phyloP scores from a whole-genome alignment of 257 asterid genomes.

The Schizonepeta tenuifolia region DNA sequence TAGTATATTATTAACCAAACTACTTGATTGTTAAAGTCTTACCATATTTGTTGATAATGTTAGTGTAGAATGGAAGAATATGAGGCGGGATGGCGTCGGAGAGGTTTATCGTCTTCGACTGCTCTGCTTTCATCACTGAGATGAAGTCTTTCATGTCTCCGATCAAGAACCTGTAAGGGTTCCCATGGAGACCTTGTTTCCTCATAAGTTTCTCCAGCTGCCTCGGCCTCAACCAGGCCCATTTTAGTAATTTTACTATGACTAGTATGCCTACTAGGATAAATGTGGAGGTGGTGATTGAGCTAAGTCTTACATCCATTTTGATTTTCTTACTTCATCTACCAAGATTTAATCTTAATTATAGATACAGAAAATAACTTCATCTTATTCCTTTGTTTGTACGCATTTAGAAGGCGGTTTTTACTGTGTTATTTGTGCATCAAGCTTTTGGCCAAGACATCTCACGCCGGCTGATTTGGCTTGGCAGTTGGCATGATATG shows the following conservation, averaged over 20 bases:
- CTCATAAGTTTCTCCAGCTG: slow-evolving; percentile 35
- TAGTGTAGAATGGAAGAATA: slow-evolving; percentile 30
- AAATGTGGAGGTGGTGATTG: slow-evolving; percentile 19
- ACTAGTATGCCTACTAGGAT: not conserved
- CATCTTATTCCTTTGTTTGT: too few species aligned
- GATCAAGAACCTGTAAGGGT: slow-evolving; percentile 30
- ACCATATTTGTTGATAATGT: slow-evolving; percentile 29
- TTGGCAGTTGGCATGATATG: too few species aligned
- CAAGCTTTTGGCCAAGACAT: too few species aligned
- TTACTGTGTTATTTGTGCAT: too few species aligned
- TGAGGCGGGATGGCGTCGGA: slow-evolving; percentile 28
- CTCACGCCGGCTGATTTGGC: too few species aligned
- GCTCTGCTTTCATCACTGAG: slow-evolving; percentile 11
- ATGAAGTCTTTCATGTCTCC: slow-evolving; percentile 34
- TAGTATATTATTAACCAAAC: too few species aligned
- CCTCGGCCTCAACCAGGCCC: slow-evolving; percentile 32
- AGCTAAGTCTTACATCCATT: slow-evolving; percentile 18
- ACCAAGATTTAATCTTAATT: too few species aligned
- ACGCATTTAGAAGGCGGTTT: too few species aligned
- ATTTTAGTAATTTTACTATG: slow-evolving; percentile 17
- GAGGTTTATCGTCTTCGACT: slow-evolving; percentile 1
- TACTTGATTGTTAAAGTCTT: too few species aligned
- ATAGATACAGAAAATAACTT: too few species aligned
- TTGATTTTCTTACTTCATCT: not conserved
- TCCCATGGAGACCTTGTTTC: slow-evolving; percentile 37